phyloP scores from a whole-genome alignment of 495 filamentous ascomycete species.

The Lophiostoma macrostomum region DNA sequence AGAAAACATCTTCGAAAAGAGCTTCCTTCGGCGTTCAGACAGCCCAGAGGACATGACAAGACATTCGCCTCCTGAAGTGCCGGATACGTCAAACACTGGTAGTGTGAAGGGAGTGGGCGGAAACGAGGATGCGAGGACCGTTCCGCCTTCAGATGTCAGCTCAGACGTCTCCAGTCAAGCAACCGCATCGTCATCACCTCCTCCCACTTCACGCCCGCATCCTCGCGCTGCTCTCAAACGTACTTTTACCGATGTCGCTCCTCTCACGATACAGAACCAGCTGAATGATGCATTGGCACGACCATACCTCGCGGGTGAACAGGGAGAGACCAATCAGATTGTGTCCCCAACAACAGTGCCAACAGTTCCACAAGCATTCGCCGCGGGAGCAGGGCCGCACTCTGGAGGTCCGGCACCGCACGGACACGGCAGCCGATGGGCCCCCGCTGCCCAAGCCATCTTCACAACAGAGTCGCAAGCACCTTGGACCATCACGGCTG shows the following conservation, averaged over 20 bases:
- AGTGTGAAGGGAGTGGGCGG: neutral
- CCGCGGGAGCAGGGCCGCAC: constrained; percentile 16
- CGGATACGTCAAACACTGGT: neutral
- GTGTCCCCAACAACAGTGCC: constrained; percentile 49
- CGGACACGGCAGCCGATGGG: constrained; percentile 84
- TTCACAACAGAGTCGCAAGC: constrained; percentile 85
- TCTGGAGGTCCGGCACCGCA: constrained; percentile 36
- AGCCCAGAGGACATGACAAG: constrained; percentile 52
- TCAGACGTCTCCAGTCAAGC: constrained; percentile 11
- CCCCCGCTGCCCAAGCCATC: constrained; percentile 88
- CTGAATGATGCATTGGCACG: constrained; percentile 86
- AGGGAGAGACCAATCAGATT: constrained; percentile 39
- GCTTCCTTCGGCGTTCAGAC: constrained; percentile 52
- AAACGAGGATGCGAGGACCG: constrained; percentile 4
- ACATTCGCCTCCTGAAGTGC: constrained; percentile 35
- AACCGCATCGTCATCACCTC: constrained; percentile 11
- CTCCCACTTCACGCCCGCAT: constrained; percentile 44
- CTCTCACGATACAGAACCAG: constrained; percentile 70
- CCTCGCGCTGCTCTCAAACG: constrained; percentile 71
- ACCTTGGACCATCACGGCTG: constrained; percentile 93
- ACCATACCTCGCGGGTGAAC: constrained; percentile 56
- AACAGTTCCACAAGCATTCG: constrained; percentile 1
- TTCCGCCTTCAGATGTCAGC: constrained; percentile 7
- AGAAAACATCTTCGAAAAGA: constrained; percentile 77
- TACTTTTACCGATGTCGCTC: constrained; percentile 78